Base-by-base conservation (phyloP, 2,329 filamentous ascomycete species). In the Pseudopithomyces maydicus region DNA sequence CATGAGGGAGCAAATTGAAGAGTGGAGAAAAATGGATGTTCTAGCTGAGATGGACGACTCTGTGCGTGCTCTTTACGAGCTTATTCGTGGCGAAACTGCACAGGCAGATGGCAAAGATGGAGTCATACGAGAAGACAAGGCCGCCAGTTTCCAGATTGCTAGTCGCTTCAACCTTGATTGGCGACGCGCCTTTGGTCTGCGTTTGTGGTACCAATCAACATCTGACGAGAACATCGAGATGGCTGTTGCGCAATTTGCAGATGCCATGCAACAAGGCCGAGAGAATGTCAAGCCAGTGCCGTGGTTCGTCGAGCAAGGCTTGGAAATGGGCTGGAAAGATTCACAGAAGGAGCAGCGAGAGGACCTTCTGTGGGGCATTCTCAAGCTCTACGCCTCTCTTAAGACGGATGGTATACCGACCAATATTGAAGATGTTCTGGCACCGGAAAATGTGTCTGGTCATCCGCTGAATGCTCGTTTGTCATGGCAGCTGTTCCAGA, bases 161-260 rank as follows among this genome's bases (percentile, higher is more conserved):
- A 85, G 90, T 67, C 88, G 88, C 45, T 99, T 97, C 72, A 87
- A 87, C 4, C 82, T 99, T 35, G 90, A 96, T 73, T 99, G 95
- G 95, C 88, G 91, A 74, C 93, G 96, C 71, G 89, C 93, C 0
- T 97, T 99, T 74, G 94, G 91, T 11, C 82, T 99, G 48, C 88
- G 93, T 42, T 81, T 99, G 1, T 98, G 92, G 90, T 99, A 97
- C 74, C 88, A 88, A 43, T 90, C 88, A 39, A 82, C 85, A 2
- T 80, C 85, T 33, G 82, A 87, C 38, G 89, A 92, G 43, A 84
- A 87, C 35, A 82, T 97, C 42, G 85, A 88, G 48, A 80, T 82
- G 44, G 93, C 93, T 2, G 88, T 99, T 4, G 77, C 82, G 42
- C 84, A 84, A 26, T 99, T 92, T 75, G 81, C 87, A 58, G 81